phyloP scores from a whole-genome alignment of 495 filamentous ascomycete species.

The Niebla homalea region DNA sequence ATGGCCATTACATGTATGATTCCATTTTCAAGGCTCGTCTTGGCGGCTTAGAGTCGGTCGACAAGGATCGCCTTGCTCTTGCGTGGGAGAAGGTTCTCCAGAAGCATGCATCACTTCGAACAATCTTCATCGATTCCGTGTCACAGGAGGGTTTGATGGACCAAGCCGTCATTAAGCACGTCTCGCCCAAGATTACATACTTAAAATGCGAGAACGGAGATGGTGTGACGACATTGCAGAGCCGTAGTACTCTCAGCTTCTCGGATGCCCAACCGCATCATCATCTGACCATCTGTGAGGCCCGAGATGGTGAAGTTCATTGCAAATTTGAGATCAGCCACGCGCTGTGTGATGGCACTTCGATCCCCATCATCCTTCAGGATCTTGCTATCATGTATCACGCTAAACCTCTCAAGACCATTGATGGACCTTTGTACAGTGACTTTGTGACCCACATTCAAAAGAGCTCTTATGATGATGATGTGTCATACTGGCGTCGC shows the following conservation, averaged over 20 bases:
- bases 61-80: conserved; percentile 15
- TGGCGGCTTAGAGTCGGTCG: conserved; percentile 6
- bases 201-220: conserved; percentile 1
- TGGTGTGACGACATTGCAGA: conserved; percentile 5
- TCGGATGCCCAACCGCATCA: conserved; percentile 21
- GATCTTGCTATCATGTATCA: conserved; percentile 17
- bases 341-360: conserved; percentile 25
- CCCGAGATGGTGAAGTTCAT: conserved; percentile 13
- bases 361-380: conserved; percentile 17
- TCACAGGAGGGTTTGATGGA: conserved; percentile 22
- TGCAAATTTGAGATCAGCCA: conserved; percentile 35
- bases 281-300: conserved; percentile 23
- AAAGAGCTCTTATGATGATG: conserved; percentile 16
- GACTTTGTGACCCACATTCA: conserved; percentile 7
- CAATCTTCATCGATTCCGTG: conserved; percentile 32
- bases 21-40: conserved; percentile 10
- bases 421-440: conserved; percentile 1
- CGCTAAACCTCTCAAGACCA: background rate
- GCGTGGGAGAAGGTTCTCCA: conserved; percentile 37
- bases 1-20: conserved; percentile 19
- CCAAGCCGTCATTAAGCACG: conserved; percentile 30
- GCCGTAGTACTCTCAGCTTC: conserved; percentile 7
- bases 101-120: conserved; percentile 33
- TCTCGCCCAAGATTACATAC: conserved; percentile 4
- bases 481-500: conserved; percentile 36